phyloP scores from a whole-genome alignment of 768 basidiomycete genomes.

The Tylopilus sp. region DNA sequence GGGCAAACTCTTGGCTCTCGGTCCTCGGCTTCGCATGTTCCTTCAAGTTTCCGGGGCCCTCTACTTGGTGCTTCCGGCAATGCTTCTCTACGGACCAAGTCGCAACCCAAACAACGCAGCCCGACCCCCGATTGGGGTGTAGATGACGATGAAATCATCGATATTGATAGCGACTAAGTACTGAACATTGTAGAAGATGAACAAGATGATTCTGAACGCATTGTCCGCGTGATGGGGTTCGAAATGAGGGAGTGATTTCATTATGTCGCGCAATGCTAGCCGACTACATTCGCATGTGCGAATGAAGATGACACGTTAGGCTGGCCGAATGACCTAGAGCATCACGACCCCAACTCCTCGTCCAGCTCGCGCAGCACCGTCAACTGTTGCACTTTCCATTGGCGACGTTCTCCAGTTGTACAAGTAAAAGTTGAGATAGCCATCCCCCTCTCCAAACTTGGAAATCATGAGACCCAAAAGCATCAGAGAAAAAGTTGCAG shows the following conservation, averaged over 20 bases:
- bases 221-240: conserved; percentile 3
- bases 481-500: not conserved
- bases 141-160: conserved; percentile 81
- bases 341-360: conserved; percentile 91
- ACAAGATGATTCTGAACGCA: conserved; percentile 8
- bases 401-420: conserved; percentile 92
- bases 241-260: not conserved
- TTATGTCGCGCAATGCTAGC: not conserved
- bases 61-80: no score
- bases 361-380: conserved; percentile 55
- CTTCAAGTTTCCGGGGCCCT: conserved; percentile 25
- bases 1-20: conserved; percentile 51
- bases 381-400: conserved; percentile 64
- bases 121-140: conserved; percentile 82
- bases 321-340: conserved; percentile 48
- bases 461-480: conserved; percentile 6
- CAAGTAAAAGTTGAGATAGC: conserved; percentile 85
- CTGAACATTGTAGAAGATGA: conserved; percentile 27
- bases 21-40: conserved; percentile 23
- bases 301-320: not conserved
- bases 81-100: no score
- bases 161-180: conserved; percentile 85
- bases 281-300: not conserved
- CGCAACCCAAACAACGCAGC: conserved; percentile 36
- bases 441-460: conserved; percentile 92